Base-by-base conservation (phyloP, 805 yeast genomes). In the Metschnikowia sp. region DNA sequence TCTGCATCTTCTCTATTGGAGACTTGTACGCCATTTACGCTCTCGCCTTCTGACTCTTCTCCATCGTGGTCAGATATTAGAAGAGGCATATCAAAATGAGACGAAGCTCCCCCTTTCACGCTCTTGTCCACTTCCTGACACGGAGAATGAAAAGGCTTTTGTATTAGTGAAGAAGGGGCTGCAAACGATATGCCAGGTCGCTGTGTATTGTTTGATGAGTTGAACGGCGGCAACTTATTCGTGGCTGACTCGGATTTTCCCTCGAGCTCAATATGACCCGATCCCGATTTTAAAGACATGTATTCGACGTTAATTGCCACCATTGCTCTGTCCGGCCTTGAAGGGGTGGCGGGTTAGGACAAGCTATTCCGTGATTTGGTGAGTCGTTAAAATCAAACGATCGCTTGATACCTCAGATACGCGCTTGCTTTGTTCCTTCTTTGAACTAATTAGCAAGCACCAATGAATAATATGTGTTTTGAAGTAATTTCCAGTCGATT, bases 21-120 rank as follows among this genome's bases (percentile, higher is more conserved):
- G 10, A 15, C 28, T 33, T 40, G 40, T 18, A 42, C 48, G 28
- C 29, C 57, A 48, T 47, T 48, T 13, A 53, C 42, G 45, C 56
- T 55, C 30, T 66, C 72, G 36, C 58, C 61, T 36, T 65, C 68
- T 4, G 65, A 61, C 15, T 43, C 53, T 22, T 54, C 65, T 33
- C 64, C 72, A 31, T 55, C 59, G 53, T 59, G 52, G 44, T 68
- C 73, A 29, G 70, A 59, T 10, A 68, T 57, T 22, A 68, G 56
- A 30, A 60, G 58, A 9, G 73, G 73, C 39, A 67, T 57, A 46
- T 68, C 72, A 26, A 54, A 50, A 36, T 53, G 57, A 46, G 56
- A 56, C 26, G 56, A 50, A 10, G 53, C 52, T 15, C 40, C 51
- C n/a, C 42, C 48, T 11, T 36, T 36, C 8, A 12, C 26, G 12